Percentiles rank a stretch among this genome's conserved stretches.
These are phyloP conservation scores for Xerocomellus intermedius DNA, from an alignment of 768 basidiomycete species.

Conservation along the genomic window DNA sequence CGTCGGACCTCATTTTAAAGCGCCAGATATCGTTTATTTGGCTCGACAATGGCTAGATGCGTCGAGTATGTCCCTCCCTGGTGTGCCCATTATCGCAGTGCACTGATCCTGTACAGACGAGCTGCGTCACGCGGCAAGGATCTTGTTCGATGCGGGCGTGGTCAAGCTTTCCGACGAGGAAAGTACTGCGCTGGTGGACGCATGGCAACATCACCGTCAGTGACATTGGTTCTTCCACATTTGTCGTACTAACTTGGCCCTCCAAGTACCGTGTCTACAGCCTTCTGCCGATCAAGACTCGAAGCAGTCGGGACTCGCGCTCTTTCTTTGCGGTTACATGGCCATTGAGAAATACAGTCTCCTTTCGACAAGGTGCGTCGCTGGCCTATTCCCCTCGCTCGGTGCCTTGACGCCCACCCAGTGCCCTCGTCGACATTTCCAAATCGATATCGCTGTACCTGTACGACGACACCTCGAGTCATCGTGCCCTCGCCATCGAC, in stretches of 20 bases:
- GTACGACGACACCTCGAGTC: constrained; percentile 63
- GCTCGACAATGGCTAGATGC: constrained; percentile 76
- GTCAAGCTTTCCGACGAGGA: constrained; percentile 67
- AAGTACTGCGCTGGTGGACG: constrained; percentile 54
- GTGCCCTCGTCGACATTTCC: constrained; percentile 79
- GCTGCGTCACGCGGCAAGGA: constrained; percentile 70
- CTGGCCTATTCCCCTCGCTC: not conserved
- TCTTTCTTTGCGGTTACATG: constrained; percentile 81
- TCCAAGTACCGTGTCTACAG: constrained; percentile 61
- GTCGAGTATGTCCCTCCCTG: constrained; percentile 48
- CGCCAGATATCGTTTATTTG: constrained; percentile 71
- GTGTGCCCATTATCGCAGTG: not conserved
- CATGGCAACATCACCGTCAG: constrained; percentile 65
- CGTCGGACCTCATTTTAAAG: constrained; percentile 59
- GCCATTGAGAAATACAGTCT: constrained; percentile 78
- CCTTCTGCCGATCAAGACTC: constrained; percentile 60
- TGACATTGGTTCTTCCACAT: not conserved
- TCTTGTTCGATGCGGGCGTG: constrained; percentile 76
- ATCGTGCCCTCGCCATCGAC: constrained; percentile 79
- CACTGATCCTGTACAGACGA: constrained; percentile 48
- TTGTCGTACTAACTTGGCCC: constrained; percentile 8
- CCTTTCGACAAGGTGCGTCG: constrained; percentile 63
- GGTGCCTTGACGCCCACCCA: constrained; percentile 28
- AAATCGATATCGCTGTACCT: constrained; percentile 79
- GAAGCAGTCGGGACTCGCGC: constrained; percentile 58